These are phyloP conservation scores for Phyllostachys edulis DNA, from an alignment of 176 grass and related monocot genomes.

Conservation along the genomic window DNA sequence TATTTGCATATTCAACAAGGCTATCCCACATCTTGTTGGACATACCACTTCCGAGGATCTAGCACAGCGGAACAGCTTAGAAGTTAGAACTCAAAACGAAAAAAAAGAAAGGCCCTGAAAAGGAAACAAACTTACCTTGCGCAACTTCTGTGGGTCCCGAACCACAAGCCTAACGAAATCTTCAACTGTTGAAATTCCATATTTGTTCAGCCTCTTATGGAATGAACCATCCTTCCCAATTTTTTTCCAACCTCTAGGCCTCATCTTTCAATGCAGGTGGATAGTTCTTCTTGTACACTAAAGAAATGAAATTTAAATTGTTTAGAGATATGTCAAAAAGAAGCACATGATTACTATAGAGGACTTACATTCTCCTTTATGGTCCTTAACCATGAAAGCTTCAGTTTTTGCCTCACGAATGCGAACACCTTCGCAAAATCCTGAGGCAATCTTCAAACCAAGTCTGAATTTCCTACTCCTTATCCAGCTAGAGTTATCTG, in stretches of 20 bases:
- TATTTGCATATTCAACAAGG: conserved; percentile 88
- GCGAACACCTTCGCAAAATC: conserved; percentile 54
- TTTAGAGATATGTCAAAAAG: conserved; percentile 22
- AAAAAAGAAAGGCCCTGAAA: not conserved
- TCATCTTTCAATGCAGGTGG: conserved; percentile 88
- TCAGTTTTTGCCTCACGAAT: conserved; percentile 84
- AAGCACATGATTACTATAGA: conserved; percentile 9
- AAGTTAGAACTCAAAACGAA: conserved; percentile 20
- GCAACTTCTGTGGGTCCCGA: conserved; percentile 66
- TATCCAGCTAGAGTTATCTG: conserved; percentile 98
- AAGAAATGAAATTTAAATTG: conserved; percentile 39
- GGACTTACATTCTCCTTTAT: conserved; percentile 85
- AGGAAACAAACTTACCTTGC: conserved; percentile 55
- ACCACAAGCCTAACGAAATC: conserved; percentile 77
- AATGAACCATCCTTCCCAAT: conserved; percentile 92
- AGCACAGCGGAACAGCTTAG: conserved; percentile 10
- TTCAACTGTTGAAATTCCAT: conserved; percentile 69
- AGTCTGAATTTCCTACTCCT: conserved; percentile 87
- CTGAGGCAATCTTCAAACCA: conserved; percentile 60
- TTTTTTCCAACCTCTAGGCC: conserved; percentile 88
- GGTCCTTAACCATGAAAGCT: conserved; percentile 90
- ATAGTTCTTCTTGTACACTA: conserved; percentile 96
- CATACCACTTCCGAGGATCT: conserved; percentile 94
- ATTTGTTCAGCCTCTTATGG: conserved; percentile 75
- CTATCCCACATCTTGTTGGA: conserved; percentile 92